phyloP scores from a whole-genome alignment of 139 green algal genomes.

The Picochlorum sp. region DNA sequence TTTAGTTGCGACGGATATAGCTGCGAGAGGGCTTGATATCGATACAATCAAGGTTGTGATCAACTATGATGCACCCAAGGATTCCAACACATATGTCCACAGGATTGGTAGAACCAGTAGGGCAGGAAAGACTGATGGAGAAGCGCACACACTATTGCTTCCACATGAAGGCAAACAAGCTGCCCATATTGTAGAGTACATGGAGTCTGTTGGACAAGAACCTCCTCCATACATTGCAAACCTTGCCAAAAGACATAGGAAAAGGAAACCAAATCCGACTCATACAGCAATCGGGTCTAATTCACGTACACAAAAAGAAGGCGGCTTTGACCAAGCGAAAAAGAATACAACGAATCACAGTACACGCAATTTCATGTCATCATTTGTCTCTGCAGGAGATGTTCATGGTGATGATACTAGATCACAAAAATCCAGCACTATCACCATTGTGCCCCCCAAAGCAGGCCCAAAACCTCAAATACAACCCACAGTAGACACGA shows the following conservation, averaged over 20 bases:
- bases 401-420: no score
- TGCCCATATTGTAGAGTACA: slow-evolving; percentile 55
- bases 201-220: slow-evolving; percentile 65
- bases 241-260: slow-evolving; percentile 47
- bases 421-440: neutral
- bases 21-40: slow-evolving; percentile 74
- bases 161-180: slow-evolving; percentile 38
- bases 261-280: neutral
- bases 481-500: neutral
- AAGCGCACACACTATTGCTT: slow-evolving; percentile 74
- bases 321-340: neutral
- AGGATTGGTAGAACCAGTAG: slow-evolving; percentile 87
- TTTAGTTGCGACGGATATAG: slow-evolving; percentile 68
- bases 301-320: neutral
- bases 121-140: slow-evolving; percentile 86
- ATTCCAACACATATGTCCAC: slow-evolving; percentile 88
- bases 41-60: slow-evolving; percentile 75
- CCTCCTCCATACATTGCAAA: slow-evolving; percentile 55
- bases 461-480: neutral
- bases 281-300: slow-evolving; percentile 3
- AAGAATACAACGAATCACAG: slow-evolving; percentile 19
- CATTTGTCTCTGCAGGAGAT: slow-evolving; percentile 40
- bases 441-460: neutral
- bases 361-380: slow-evolving; percentile 34
- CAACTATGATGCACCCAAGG: slow-evolving; percentile 73